Percentiles rank a stretch among this genome's conserved stretches.
phyloP scores from a whole-genome alignment of 225 moss, liverwort and hornwort species.

The Asterella californica region DNA sequence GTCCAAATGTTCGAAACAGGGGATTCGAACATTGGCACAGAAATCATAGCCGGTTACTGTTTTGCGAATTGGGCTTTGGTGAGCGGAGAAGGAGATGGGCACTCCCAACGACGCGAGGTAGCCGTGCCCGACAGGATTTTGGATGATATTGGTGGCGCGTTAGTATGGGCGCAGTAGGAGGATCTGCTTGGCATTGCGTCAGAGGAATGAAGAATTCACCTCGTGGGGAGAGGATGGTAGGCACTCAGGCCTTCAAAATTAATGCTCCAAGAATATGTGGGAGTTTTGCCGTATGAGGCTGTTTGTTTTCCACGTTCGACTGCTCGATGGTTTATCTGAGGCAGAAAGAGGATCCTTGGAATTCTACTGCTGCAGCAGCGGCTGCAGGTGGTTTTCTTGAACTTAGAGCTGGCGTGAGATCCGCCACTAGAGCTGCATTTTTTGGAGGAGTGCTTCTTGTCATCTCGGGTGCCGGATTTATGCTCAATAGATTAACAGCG shows the following conservation, averaged over 20 bases:
- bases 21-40: not conserved
- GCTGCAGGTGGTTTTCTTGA: constrained; percentile 48
- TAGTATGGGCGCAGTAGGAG: constrained; percentile 52
- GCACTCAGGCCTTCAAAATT: constrained; percentile 41
- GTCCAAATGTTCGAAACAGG: too few relatives aligned
- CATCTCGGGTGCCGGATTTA: constrained; percentile 46
- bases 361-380: constrained; percentile 47
- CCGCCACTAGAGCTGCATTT: constrained; percentile 39
- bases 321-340: constrained; percentile 51
- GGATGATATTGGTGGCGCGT: constrained; percentile 50
- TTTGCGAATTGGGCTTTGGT: not conserved
- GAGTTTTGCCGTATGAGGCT: constrained; percentile 51
- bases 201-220: constrained; percentile 47
- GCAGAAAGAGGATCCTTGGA: constrained; percentile 54
- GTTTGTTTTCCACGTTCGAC: constrained; percentile 48
- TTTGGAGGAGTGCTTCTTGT: constrained; percentile 50
- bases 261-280: constrained; percentile 49
- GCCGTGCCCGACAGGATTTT: constrained; percentile 53
- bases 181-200: constrained; percentile 49
- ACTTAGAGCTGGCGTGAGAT: constrained; percentile 40
- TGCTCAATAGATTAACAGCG: constrained; percentile 44
- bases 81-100: constrained; percentile 22
- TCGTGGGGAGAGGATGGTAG: constrained; percentile 42
- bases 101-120: constrained; percentile 47
- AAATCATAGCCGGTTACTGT: not conserved